A percentile compares a stretch with the other conserved stretches of the same genome.
These are phyloP conservation scores for Sporothrix pseudoabietina DNA, from an alignment of 2,329 filamentous ascomycete species.

Conservation along the genomic window DNA sequence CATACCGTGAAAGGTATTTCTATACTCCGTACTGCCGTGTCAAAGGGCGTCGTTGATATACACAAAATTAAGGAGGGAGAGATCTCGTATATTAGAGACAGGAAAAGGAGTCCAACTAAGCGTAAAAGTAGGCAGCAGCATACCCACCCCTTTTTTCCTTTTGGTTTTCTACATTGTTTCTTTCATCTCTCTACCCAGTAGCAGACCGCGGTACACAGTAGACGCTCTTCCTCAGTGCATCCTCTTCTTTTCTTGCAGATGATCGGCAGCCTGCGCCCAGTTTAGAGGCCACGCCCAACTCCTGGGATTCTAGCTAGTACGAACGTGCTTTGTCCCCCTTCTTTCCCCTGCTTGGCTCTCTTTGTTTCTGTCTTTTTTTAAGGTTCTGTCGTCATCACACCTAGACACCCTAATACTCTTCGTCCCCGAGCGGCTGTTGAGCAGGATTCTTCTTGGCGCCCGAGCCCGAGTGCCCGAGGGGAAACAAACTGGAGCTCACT, in stretches of 20 bases:
- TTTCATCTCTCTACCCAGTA: neutral
- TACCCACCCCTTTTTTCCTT: neutral
- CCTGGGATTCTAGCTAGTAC: neutral
- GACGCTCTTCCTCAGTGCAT: neutral
- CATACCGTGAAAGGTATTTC: neutral
- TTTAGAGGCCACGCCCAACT: neutral
- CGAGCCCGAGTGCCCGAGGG: neutral
- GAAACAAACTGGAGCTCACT: neutral
- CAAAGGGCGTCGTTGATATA: neutral
- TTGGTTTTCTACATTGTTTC: neutral
- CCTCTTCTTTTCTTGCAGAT: neutral
- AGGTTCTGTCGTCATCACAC: neutral
- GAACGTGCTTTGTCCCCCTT: neutral
- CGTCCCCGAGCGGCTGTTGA: neutral
- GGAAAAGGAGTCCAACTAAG: neutral
- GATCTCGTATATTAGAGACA: constrained; percentile 1
- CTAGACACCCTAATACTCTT: neutral
- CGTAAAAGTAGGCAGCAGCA: neutral
- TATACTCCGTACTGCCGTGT: neutral
- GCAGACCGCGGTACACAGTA: neutral
- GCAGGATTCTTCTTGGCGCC: neutral
- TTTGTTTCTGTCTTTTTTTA: neutral
- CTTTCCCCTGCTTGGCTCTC: neutral
- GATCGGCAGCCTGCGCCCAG: neutral
- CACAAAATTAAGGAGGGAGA: neutral